Evolutionary conservation across 2,329 filamentous ascomycete species (phyloP).

Genomic region (Davidsoniella eucalypti): DNA sequence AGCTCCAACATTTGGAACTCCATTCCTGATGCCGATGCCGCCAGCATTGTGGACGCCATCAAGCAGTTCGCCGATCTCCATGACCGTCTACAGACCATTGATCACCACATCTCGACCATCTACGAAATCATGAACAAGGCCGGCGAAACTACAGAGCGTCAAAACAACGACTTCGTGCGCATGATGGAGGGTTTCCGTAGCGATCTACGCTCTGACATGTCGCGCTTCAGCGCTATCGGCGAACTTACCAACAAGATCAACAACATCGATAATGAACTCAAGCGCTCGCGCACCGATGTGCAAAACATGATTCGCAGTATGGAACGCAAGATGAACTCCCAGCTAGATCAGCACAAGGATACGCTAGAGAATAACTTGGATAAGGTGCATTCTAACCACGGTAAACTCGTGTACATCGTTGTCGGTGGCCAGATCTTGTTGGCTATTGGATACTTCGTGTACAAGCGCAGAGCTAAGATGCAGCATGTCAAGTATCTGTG

Average conservation of each 20-base stretch:
- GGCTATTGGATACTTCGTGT: constrained; percentile 51
- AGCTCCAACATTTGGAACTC: constrained; percentile 23
- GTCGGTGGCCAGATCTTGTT: constrained; percentile 60
- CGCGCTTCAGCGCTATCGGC: constrained; percentile 27
- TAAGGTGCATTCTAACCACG: constrained; percentile 32
- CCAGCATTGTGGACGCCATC: constrained; percentile 31
- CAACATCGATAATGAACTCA: constrained; percentile 41
- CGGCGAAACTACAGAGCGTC: constrained; percentile 34
- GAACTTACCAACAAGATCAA: constrained; percentile 29
- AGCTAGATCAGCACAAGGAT: constrained; percentile 33
- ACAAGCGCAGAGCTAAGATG: constrained; percentile 60
- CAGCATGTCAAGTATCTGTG: constrained; percentile 88
- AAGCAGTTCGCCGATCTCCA: constrained; percentile 71
- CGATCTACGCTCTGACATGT: constrained; percentile 30
- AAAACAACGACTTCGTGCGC: constrained; percentile 31
- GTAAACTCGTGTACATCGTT: constrained; percentile 48
- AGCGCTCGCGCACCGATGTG: constrained; percentile 38
- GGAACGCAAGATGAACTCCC: constrained; percentile 37
- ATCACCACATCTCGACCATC: constrained; percentile 49
- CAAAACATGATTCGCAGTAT: constrained; percentile 31
- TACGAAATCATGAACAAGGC: constrained; percentile 39
- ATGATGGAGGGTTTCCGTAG: constrained; percentile 28
- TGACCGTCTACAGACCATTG: constrained; percentile 60
- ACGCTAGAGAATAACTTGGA: constrained; percentile 32
- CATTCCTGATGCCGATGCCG: constrained; percentile 31